Evolutionary conservation across 352 stramenopile species (phyloP), one percentile per base, ranked within the genome.

Genomic region (Blastocystis sp.): DNA sequence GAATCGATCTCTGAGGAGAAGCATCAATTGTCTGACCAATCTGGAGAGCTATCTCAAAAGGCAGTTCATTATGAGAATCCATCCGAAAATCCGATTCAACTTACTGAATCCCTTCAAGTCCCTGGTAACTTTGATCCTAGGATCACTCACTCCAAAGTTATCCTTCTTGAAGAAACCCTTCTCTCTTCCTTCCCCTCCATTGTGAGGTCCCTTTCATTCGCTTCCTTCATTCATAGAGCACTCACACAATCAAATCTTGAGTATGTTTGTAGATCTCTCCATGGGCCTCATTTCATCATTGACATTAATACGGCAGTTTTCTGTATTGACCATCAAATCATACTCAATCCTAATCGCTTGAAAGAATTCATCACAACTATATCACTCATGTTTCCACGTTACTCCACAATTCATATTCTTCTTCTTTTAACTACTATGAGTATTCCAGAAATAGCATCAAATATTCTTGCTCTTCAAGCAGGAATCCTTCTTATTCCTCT

Each of bases 251-350:
- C 64, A 44, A 24, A 15, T 17, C 64, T 37, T 22, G 2, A 48
- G 9, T 44, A 56, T n/a, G 7, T 53, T 1, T 48, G 64, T 51
- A 17, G 35, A n/a, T 19, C 64, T 37, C 24, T 76, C 33, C 64
- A 51, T 13, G 30, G 27, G 1, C 33, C 27, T 27, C 64, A n/a
- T 27, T 1, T 76, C 33, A 51, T 76, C n/a, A 13, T 76, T 22
- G 64, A 76, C 64, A 51, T 76, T 33, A 44, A 76, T 22, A 76
- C 64, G 11, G 64, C 27, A 1, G 30, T 76, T 44, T 27, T 76
- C 27, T 48, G 44, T 44, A 27, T 48, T 48, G 5, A 1, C 7
- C 64, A 56, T n/a, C 22, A 22, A 1, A 48, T 19, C 17, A 37
- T 76, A 7, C 27, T 53, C 1, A 44, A 76, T 9, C 13, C 33